phyloP scores from a whole-genome alignment of 1,284 basidiomycete species.

The Boletus smithii region DNA sequence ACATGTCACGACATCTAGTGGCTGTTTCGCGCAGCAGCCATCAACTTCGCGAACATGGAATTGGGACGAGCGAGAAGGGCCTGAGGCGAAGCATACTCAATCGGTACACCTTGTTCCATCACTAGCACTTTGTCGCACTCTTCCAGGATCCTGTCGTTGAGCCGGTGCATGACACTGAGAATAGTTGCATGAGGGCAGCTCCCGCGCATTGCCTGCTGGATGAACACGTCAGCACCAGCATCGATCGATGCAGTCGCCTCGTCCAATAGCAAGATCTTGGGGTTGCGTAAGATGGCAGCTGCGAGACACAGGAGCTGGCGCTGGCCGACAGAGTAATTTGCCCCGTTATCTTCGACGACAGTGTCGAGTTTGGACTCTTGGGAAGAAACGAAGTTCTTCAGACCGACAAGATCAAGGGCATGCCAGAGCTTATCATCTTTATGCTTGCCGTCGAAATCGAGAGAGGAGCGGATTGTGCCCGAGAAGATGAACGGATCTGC shows the following conservation, averaged over 20 bases:
- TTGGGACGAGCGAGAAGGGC: conserved; percentile 21
- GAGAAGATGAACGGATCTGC: conserved; percentile 34
- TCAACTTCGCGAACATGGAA: conserved; percentile 29
- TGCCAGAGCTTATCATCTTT: conserved; percentile 28
- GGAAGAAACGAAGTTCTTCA: conserved; percentile 25
- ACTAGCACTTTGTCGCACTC: conserved; percentile 34
- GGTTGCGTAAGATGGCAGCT: conserved; percentile 45
- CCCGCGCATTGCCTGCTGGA: conserved; percentile 31
- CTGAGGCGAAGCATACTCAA: conserved; percentile 27
- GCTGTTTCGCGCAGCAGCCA: conserved; percentile 25
- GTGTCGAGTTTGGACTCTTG: conserved; percentile 31
- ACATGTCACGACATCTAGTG: too few species aligned
- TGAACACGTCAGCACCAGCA: conserved; percentile 31
- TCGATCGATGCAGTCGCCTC: conserved; percentile 41
- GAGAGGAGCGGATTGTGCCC: conserved; percentile 29
- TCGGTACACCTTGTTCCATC: conserved; percentile 32
- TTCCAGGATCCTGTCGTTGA: conserved; percentile 27
- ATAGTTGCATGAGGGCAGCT: conserved; percentile 31
- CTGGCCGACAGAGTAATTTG: conserved; percentile 34
- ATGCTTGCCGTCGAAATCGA: conserved; percentile 28
- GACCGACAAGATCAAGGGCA: conserved; percentile 32
- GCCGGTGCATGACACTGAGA: conserved; percentile 30
- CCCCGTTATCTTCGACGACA: conserved; percentile 28
- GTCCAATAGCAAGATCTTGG: conserved; percentile 50
- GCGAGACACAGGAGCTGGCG: conserved; percentile 32